Conservation (phyloP, 1,284 basidiomycete genomes). For the Anthracocystis panici-leucophaei region DNA sequence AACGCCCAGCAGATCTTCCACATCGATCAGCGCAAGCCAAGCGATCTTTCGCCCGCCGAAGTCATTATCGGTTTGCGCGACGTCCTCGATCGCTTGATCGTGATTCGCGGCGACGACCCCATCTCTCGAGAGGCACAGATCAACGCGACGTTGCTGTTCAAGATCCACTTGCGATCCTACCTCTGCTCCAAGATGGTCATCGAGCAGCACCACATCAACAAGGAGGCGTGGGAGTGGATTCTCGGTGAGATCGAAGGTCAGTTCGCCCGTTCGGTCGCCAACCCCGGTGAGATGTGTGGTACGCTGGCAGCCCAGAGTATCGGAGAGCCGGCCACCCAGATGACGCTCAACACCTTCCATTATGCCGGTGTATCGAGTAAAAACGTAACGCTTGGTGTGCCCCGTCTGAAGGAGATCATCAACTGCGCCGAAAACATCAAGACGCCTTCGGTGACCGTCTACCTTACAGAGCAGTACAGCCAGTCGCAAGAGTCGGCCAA, state of each 20-base stretch:
- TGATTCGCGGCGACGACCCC: conserved; percentile 81
- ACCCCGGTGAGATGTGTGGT: conserved; percentile 99
- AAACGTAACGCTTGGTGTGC: conserved; percentile 99
- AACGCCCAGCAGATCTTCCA: conserved; percentile 98
- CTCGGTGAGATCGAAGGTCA: conserved; percentile 87
- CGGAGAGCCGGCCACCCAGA: conserved; percentile 98
- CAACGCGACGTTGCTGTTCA: conserved; percentile 92
- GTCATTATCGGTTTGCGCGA: conserved; percentile 80
- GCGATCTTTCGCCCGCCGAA: conserved; percentile 88
- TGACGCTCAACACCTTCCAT: conserved; percentile 99
- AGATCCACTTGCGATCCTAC: conserved; percentile 74
- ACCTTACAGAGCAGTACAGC: conserved; percentile 71
- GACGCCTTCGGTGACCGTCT: conserved; percentile 93
- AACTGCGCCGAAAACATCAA: conserved; percentile 99
- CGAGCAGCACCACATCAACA: conserved; percentile 66
- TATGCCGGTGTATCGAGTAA: conserved; percentile 97
- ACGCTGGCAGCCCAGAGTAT: conserved; percentile 98
- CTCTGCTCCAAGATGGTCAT: conserved; percentile 68
- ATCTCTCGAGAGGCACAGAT: conserved; percentile 82
- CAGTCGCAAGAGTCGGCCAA: conserved; percentile 77
- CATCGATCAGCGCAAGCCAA: conserved; percentile 91
- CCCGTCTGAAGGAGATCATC: conserved; percentile 97
- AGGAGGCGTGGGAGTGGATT: conserved; percentile 94
- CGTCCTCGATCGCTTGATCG: conserved; percentile 67
- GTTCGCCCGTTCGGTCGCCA: conserved; percentile 82